Evolutionary conservation across 2,329 filamentous ascomycete species (phyloP).

Genomic region (Aspergillus tubingensis): DNA sequence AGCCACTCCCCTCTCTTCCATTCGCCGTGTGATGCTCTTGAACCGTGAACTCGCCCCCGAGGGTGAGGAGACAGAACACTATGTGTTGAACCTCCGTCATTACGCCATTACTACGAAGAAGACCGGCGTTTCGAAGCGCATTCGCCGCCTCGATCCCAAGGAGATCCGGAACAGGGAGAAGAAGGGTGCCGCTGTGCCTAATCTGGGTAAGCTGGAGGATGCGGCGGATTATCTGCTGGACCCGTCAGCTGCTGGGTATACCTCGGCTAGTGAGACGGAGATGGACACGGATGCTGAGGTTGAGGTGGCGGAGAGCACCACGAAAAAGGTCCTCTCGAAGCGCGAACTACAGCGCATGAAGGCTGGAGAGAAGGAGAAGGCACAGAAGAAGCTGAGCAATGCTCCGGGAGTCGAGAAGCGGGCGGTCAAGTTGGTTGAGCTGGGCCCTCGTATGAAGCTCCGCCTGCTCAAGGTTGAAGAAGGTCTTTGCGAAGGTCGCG

Average conservation of each 20-base stretch:
- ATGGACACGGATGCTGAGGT: conserved; percentile 94
- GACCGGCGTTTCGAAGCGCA: conserved; percentile 78
- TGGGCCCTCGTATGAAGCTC: conserved; percentile 86
- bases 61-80: conserved; percentile 61
- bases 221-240: conserved; percentile 94
- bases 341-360: conserved; percentile 52
- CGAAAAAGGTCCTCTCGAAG: conserved; percentile 56
- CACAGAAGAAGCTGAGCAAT: conserved; percentile 43
- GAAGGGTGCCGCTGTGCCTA: conserved; percentile 73
- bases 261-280: conserved; percentile 90
- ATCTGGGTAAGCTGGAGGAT: conserved; percentile 86
- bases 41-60: conserved; percentile 68
- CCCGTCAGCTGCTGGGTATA: conserved; percentile 75
- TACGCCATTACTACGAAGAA: conserved; percentile 92
- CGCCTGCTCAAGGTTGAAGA: conserved; percentile 96
- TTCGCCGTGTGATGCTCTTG: conserved; percentile 83
- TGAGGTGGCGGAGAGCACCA: conserved; percentile 67
- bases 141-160: conserved; percentile 81
- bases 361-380: conserved; percentile 48
- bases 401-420: conserved; percentile 70
- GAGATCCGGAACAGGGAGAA: conserved; percentile 71
- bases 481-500: conserved; percentile 81
- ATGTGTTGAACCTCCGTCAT: conserved; percentile 84
- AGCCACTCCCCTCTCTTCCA: conserved; percentile 84
- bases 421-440: conserved; percentile 86